Evolutionary conservation across 768 basidiomycete species (phyloP).

Genomic region (Calocybe gangraenosa): DNA sequence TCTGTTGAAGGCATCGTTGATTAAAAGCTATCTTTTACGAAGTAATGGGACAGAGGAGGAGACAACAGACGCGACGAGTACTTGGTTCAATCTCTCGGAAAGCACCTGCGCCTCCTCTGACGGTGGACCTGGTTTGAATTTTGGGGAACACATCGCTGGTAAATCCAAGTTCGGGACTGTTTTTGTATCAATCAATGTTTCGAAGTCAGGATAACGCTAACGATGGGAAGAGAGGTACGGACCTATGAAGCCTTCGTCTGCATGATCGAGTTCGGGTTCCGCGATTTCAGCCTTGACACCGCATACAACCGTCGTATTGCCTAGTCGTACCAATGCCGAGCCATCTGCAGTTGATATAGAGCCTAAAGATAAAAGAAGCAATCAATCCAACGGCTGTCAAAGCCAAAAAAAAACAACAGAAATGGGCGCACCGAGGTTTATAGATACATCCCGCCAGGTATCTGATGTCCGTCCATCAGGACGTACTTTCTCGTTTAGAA

Average conservation of each 20-base stretch:
- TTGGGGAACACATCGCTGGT: constrained; percentile 87
- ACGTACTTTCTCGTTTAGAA: constrained; percentile 70
- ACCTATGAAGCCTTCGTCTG: constrained; percentile 83
- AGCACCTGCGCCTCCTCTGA: constrained; percentile 91
- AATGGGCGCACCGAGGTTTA: constrained; percentile 69
- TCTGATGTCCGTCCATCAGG: constrained; percentile 77
- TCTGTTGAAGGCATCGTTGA: constrained; percentile 31
- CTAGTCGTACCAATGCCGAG: constrained; percentile 86
- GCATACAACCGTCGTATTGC: constrained; percentile 92
- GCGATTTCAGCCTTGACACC: constrained; percentile 96
- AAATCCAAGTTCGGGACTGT: constrained; percentile 94
- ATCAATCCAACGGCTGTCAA: not conserved
- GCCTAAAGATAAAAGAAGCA: constrained; percentile 38
- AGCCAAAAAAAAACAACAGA: not conserved
- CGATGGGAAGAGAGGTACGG: constrained; percentile 15
- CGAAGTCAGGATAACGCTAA: not conserved
- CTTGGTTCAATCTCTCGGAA: constrained; percentile 77
- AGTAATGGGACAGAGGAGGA: not conserved
- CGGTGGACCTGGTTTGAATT: constrained; percentile 94
- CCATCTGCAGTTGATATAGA: constrained; percentile 94
- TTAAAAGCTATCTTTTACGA: not conserved
- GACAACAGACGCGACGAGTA: constrained; percentile 49
- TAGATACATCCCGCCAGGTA: constrained; percentile 69
- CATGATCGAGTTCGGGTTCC: constrained; percentile 78
- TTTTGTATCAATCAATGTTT: not conserved